Conservation (phyloP, 106 monocot genomes). For the Narthecium ossifragum region DNA sequence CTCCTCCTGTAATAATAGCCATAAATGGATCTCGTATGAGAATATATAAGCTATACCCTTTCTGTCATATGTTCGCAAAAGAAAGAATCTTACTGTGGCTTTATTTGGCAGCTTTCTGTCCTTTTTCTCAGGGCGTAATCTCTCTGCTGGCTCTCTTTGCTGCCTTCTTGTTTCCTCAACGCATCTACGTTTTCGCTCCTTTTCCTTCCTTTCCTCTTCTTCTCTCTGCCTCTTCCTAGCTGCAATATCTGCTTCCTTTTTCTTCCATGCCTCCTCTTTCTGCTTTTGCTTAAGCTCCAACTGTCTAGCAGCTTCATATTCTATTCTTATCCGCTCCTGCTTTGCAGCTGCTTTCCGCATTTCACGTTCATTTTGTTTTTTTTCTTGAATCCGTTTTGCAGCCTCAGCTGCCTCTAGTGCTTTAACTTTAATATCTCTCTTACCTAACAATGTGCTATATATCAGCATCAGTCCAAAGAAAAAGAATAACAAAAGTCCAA, state of each 20-base stretch:
- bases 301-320: constrained; percentile 53
- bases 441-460: too few species aligned
- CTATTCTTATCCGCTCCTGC: constrained; percentile 51
- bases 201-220: constrained; percentile 65
- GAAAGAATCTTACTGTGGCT: constrained; percentile 22
- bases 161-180: constrained; percentile 29
- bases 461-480: too few species aligned
- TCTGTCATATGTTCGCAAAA: too few species aligned
- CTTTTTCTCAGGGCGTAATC: constrained; percentile 15
- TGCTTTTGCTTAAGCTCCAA: constrained; percentile 57
- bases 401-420: constrained; percentile 86
- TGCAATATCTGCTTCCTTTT: constrained; percentile 53
- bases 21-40: too few species aligned
- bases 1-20: constrained; percentile 15
- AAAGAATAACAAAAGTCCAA: neutral
- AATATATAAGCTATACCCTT: too few species aligned
- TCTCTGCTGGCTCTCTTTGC: constrained; percentile 31
- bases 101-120: constrained; percentile 23
- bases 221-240: constrained; percentile 89
- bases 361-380: constrained; percentile 72
- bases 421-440: constrained; percentile 85
- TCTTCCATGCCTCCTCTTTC: constrained; percentile 67
- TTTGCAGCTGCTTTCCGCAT: constrained; percentile 68
- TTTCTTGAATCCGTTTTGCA: constrained; percentile 68
- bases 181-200: constrained; percentile 51